These are phyloP conservation scores for Berberis thunbergii DNA, from an alignment of 164 flowering plant species.

Conservation along the genomic window DNA sequence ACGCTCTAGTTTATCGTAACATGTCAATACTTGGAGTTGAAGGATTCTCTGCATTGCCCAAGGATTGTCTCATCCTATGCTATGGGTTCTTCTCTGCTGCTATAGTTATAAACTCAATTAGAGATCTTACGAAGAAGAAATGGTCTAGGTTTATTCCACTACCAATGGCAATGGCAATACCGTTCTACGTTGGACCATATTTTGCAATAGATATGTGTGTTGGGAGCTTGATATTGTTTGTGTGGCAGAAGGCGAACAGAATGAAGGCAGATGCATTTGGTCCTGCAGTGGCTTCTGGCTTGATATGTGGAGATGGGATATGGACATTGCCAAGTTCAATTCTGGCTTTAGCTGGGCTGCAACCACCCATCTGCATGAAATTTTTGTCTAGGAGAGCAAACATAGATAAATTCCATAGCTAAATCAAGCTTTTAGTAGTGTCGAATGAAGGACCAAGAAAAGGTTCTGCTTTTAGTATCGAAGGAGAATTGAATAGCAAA, in stretches of 20 bases:
- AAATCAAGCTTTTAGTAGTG: background rate
- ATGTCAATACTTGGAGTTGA: slow-evolving; percentile 34
- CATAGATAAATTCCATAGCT: background rate
- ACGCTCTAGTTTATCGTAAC: slow-evolving; percentile 34
- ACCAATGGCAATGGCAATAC: slow-evolving; percentile 53
- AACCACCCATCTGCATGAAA: slow-evolving; percentile 11
- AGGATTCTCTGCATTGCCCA: slow-evolving; percentile 35
- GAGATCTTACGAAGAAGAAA: slow-evolving; percentile 19
- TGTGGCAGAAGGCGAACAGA: slow-evolving; percentile 36
- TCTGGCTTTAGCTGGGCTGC: slow-evolving; percentile 31
- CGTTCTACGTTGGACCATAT: slow-evolving; percentile 37
- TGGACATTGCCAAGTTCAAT: slow-evolving; percentile 39
- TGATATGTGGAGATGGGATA: slow-evolving; percentile 50
- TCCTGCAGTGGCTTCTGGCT: slow-evolving; percentile 44
- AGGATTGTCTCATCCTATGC: slow-evolving; percentile 36
- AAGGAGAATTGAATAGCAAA: too few relatives aligned
- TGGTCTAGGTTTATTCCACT: slow-evolving; percentile 29
- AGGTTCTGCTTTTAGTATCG: too few relatives aligned
- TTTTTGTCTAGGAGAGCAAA: slow-evolving; percentile 8
- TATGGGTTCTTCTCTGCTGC: slow-evolving; percentile 32
- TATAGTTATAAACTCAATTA: slow-evolving; percentile 24
- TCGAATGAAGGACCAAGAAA: too few relatives aligned
- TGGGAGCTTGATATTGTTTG: slow-evolving; percentile 39
- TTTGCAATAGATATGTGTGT: slow-evolving; percentile 41
- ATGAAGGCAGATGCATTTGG: slow-evolving; percentile 33